These are phyloP conservation scores for Karstenula rhodostoma DNA, from an alignment of 2,329 filamentous ascomycete genomes.

Conservation along the genomic window DNA sequence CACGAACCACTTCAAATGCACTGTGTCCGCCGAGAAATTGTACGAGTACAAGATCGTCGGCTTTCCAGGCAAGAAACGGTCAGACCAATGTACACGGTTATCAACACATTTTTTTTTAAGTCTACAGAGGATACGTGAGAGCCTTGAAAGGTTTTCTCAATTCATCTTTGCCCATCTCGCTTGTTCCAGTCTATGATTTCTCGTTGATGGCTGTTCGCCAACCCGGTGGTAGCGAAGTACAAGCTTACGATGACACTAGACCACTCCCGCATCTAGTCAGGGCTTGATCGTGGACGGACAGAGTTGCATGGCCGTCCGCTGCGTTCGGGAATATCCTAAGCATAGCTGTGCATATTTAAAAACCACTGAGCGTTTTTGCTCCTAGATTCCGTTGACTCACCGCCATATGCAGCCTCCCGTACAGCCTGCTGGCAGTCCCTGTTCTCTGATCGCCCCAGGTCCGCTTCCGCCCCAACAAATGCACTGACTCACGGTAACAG, in stretches of 20 bases:
- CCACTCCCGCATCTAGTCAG: no score
- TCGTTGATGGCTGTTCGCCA: neutral
- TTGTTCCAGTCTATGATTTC: neutral
- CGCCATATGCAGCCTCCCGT: neutral
- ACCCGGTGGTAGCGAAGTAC: neutral
- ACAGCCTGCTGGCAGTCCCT: neutral
- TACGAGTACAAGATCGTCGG: constrained; percentile 5
- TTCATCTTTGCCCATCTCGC: no score
- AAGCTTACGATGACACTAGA: neutral
- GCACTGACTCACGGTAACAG: neutral
- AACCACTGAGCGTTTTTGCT: neutral
- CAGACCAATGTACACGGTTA: no score
- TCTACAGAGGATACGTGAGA: no score
- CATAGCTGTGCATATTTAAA: neutral
- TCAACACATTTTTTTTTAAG: no score
- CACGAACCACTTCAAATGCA: constrained; percentile 2
- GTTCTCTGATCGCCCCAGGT: neutral
- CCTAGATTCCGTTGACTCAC: neutral
- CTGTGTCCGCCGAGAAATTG: neutral
- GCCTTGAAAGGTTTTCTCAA: no score
- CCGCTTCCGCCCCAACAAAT: neutral
- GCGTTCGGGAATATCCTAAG: neutral
- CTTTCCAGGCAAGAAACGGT: neutral
- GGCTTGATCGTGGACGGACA: no score
- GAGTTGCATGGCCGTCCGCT: no score